A percentile compares a stretch with the other conserved stretches of the same genome.
Conservation (phyloP, 2,329 filamentous ascomycete genomes). For the Penicillium janthinellum region DNA sequence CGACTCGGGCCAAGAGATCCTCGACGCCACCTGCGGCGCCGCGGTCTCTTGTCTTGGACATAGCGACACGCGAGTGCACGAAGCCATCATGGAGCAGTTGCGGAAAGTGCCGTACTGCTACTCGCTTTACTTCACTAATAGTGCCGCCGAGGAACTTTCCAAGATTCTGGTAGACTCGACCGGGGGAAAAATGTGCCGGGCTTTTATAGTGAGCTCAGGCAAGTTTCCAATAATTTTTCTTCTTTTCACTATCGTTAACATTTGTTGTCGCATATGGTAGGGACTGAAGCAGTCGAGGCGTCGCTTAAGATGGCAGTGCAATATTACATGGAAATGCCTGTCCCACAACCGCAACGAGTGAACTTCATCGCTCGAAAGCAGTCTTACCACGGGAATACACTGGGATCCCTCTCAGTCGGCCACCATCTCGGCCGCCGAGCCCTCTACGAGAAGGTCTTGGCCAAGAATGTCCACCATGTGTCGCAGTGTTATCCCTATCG, state of each 20-base stretch:
- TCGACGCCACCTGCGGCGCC: slow-evolving; percentile 72
- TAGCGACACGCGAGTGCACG: slow-evolving; percentile 60
- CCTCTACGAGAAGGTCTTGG: slow-evolving; percentile 61
- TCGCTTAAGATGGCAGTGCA: slow-evolving; percentile 67
- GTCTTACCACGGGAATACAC: slow-evolving; percentile 69
- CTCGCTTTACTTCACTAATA: slow-evolving; percentile 58
- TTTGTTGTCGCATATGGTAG: slow-evolving; percentile 32
- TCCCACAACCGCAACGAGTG: slow-evolving; percentile 53
- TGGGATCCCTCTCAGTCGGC: slow-evolving; percentile 68
- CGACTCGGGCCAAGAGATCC: slow-evolving; percentile 54
- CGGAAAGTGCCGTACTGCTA: slow-evolving; percentile 59
- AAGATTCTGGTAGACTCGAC: slow-evolving; percentile 53
- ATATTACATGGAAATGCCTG: slow-evolving; percentile 60
- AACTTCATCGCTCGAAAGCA: slow-evolving; percentile 64
- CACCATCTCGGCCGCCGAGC: slow-evolving; percentile 61
- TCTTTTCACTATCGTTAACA: slow-evolving; percentile 7
- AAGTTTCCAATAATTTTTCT: slow-evolving; percentile 2
- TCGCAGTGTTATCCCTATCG: slow-evolving; percentile 67
- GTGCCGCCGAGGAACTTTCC: slow-evolving; percentile 54
- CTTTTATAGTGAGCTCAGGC: slow-evolving; percentile 61
- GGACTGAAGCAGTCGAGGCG: slow-evolving; percentile 68
- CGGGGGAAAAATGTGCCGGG: slow-evolving; percentile 53
- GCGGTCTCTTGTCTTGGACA: slow-evolving; percentile 73
- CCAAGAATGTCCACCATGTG: slow-evolving; percentile 58
- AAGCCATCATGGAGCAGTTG: slow-evolving; percentile 62